These are phyloP conservation scores for Adansonia madagascariensis DNA, from an alignment of 441 rosid genomes.

Conservation along the genomic window DNA sequence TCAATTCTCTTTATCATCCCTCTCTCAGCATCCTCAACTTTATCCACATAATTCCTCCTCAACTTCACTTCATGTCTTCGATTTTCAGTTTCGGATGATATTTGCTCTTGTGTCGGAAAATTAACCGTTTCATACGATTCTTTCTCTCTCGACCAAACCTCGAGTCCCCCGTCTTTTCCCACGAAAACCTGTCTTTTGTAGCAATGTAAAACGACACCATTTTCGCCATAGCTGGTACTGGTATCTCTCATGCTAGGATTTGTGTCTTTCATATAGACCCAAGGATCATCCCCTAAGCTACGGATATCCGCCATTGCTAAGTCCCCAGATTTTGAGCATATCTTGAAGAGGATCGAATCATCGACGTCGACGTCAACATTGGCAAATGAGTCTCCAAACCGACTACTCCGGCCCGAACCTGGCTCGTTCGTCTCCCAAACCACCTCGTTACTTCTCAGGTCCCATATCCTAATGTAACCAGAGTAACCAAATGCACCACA, in stretches of 20 bases:
- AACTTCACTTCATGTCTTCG: constrained; percentile 29
- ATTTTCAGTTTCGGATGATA: background rate
- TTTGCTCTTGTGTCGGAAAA: background rate
- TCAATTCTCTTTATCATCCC: constrained; percentile 68
- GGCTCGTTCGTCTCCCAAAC: constrained; percentile 96
- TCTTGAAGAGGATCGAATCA: constrained; percentile 56
- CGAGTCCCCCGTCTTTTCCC: constrained; percentile 70
- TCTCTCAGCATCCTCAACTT: constrained; percentile 61
- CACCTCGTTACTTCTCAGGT: constrained; percentile 58
- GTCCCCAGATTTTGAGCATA: constrained; percentile 90
- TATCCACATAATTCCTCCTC: constrained; percentile 79
- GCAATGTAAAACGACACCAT: constrained; percentile 61
- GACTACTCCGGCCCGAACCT: constrained; percentile 85
- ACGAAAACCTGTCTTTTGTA: constrained; percentile 77
- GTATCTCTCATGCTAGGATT: constrained; percentile 54
- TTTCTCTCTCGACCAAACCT: constrained; percentile 77
- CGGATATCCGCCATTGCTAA: constrained; percentile 85
- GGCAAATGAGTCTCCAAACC: constrained; percentile 87
- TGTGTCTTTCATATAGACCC: constrained; percentile 75
- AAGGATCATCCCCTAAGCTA: constrained; percentile 78
- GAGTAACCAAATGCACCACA: constrained; percentile 81
- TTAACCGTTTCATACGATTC: background rate
- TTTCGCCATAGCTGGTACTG: constrained; percentile 37
- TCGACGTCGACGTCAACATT: constrained; percentile 73
- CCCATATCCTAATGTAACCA: constrained; percentile 85